These are phyloP conservation scores for Penicillium silybi DNA, from an alignment of 495 filamentous ascomycete genomes.

Conservation along the genomic window DNA sequence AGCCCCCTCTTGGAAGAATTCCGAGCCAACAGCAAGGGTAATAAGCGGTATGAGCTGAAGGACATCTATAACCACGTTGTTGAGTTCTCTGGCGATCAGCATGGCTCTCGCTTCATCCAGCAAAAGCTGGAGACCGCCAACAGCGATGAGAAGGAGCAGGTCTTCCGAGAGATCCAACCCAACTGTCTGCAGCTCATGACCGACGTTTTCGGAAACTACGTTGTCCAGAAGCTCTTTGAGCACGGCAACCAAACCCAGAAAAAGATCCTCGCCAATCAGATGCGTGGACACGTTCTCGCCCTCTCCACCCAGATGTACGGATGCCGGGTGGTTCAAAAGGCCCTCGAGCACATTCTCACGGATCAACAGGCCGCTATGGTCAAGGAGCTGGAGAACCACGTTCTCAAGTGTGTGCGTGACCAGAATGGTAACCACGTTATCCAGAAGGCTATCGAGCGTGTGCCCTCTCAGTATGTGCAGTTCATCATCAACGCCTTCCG, in stretches of 20 bases:
- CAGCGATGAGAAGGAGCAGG: conserved; percentile 93
- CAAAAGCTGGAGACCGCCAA: conserved; percentile 92
- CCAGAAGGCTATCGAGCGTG: conserved; percentile 88
- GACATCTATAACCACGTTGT: conserved; percentile 88
- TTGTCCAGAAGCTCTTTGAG: conserved; percentile 97
- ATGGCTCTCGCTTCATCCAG: conserved; percentile 94
- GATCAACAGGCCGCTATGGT: conserved; percentile 87
- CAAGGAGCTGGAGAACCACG: conserved; percentile 73
- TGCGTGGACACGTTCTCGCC: conserved; percentile 77
- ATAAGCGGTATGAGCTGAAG: conserved; percentile 81
- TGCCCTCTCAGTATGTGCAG: conserved; percentile 74
- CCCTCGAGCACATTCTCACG: conserved; percentile 83
- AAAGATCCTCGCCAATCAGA: conserved; percentile 74
- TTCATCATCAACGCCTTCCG: conserved; percentile 87
- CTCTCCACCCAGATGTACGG: conserved; percentile 91
- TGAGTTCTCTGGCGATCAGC: conserved; percentile 93
- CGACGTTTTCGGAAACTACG: conserved; percentile 97
- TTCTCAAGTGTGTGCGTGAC: conserved; percentile 78
- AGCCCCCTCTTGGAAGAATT: conserved; percentile 80
- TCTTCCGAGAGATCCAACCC: conserved; percentile 80
- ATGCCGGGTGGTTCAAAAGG: conserved; percentile 95
- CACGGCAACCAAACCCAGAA: conserved; percentile 95
- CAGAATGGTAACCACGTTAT: conserved; percentile 97
- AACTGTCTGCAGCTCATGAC: conserved; percentile 89
- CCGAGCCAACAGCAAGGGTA: conserved; percentile 67